Evolutionary conservation across 805 yeast species (phyloP).

Genomic region (Lachancea quebecensis): DNA sequence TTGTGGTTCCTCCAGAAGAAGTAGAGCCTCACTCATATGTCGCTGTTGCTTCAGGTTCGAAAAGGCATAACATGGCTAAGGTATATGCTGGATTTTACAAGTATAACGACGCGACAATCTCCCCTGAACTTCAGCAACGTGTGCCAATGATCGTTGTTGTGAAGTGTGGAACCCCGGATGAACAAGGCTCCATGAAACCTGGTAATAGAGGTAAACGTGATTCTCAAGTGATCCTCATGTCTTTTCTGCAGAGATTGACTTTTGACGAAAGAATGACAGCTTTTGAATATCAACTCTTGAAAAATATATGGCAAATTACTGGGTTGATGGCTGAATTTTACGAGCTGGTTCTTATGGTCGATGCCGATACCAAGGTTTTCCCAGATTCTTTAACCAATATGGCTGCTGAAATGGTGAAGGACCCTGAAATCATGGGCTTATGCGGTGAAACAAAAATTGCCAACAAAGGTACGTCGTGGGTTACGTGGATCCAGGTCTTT

Average conservation of each 20-base stretch:
- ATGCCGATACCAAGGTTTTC: constrained; percentile 85
- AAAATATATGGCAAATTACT: constrained; percentile 71
- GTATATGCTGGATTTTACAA: constrained; percentile 91
- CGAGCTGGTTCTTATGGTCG: constrained; percentile 84
- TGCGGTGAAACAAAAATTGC: constrained; percentile 94
- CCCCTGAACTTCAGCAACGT: constrained; percentile 74
- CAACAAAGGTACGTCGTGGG: constrained; percentile 79
- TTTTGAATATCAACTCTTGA: constrained; percentile 71
- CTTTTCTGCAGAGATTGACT: constrained; percentile 78
- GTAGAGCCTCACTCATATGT: constrained; percentile 83
- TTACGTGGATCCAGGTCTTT: constrained; percentile 87
- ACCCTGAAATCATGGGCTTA: constrained; percentile 82
- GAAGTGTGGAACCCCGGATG: constrained; percentile 83
- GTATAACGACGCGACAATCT: constrained; percentile 69
- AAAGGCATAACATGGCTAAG: constrained; percentile 97
- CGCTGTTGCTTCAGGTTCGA: constrained; percentile 89
- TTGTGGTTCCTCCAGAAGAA: constrained; percentile 62
- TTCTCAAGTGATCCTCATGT: constrained; percentile 85
- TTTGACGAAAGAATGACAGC: constrained; percentile 94
- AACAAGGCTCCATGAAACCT: constrained; percentile 63
- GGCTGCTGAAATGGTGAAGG: constrained; percentile 83
- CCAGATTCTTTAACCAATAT: constrained; percentile 86
- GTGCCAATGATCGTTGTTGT: constrained; percentile 75
- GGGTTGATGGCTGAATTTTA: constrained; percentile 80
- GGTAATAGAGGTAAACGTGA: constrained; percentile 97